Percentiles rank a stretch among this genome's conserved stretches.
Conservation (phyloP, 805 yeast genomes). For the Kodamaea fukazawae region DNA sequence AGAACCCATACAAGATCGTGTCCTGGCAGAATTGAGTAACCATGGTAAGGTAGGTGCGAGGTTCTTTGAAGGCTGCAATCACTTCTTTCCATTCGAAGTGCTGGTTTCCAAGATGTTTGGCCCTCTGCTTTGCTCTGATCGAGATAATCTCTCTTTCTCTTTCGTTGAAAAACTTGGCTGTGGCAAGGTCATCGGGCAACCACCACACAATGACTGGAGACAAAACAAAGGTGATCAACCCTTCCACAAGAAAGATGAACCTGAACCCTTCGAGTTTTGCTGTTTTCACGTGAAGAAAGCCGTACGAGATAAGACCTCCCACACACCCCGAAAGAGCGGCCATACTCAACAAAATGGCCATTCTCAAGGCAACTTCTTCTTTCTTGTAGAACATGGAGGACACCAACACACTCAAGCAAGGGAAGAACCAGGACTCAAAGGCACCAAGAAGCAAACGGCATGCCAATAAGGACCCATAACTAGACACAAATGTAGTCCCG, state of each 20-base stretch:
- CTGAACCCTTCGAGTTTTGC: conserved; percentile 45
- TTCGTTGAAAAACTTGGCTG: conserved; percentile 39
- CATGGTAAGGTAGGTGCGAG: conserved; percentile 32
- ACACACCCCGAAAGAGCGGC: conserved; percentile 56
- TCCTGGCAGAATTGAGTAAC: conserved; percentile 47
- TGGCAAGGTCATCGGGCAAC: conserved; percentile 39
- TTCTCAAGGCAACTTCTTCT: conserved; percentile 18
- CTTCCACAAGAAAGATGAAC: conserved; percentile 52
- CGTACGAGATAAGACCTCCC: conserved; percentile 54
- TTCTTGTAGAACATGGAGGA: conserved; percentile 25
- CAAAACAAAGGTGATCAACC: conserved; percentile 36
- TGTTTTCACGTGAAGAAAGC: conserved; percentile 30
- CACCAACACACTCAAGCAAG: conserved; percentile 46
- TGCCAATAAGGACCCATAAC: conserved; percentile 43
- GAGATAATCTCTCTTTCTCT: conserved; percentile 35
- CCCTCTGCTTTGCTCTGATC: conserved; percentile 33
- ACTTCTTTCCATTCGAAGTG: conserved; percentile 30
- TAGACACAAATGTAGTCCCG: conserved; percentile 41
- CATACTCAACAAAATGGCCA: conserved; percentile 43
- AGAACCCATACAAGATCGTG: conserved; percentile 40
- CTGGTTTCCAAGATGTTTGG: conserved; percentile 32
- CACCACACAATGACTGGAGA: conserved; percentile 33
- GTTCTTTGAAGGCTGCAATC: conserved; percentile 32
- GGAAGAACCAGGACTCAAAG: conserved; percentile 52
- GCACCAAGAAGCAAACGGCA: conserved; percentile 51